Evolutionary conservation across 139 green algal species (phyloP).

Genomic region (Chlorella sp.): DNA sequence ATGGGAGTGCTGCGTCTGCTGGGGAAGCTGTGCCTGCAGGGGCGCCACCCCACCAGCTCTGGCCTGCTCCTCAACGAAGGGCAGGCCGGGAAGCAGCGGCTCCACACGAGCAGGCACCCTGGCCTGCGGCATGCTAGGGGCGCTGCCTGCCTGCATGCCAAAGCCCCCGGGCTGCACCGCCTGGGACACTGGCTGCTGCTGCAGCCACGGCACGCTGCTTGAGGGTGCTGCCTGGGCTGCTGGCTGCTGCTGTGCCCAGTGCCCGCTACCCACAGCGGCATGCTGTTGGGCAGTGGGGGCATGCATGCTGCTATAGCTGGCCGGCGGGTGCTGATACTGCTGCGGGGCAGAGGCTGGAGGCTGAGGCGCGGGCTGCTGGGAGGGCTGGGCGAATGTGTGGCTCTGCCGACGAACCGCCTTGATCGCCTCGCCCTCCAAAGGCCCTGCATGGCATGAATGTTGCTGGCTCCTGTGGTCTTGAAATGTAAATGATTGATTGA

Average conservation of each 20-base stretch:
- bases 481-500: no score
- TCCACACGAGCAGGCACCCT: neutral
- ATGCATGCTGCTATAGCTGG: no score
- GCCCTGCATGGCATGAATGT: neutral
- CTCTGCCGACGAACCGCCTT: neutral
- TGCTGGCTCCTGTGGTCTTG: no score
- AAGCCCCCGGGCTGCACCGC: neutral
- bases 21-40: no score
- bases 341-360: neutral
- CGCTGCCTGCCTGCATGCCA: neutral
- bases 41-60: neutral
- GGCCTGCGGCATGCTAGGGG: neutral
- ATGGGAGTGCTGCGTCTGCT: neutral
- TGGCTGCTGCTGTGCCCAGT: no score
- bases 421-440: neutral
- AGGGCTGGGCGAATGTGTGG: neutral
- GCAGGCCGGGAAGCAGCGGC: constrained; percentile 6
- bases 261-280: no score
- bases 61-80: neutral
- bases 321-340: no score
- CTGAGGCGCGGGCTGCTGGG: neutral
- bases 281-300: no score
- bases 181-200: neutral
- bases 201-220: neutral
- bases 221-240: no score